Base-by-base conservation (phyloP, 1,284 basidiomycete species). In the Malassezia vespertilionis region DNA sequence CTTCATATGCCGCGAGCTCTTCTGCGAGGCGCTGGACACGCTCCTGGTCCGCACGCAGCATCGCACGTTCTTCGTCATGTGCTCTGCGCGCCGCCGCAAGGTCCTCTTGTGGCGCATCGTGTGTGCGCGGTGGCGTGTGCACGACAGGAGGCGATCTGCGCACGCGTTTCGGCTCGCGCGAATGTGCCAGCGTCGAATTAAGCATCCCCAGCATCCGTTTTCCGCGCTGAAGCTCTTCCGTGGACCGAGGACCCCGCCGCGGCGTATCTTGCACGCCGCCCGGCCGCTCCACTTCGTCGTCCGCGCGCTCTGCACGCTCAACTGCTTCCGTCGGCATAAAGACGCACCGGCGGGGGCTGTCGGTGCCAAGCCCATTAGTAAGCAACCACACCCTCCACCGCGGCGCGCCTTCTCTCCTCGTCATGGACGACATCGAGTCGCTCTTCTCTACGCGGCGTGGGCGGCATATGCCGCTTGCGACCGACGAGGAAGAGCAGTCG, bases 381-480 rank as follows among this genome's bases (percentile, higher is more conserved):
- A n/a, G n/a, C n/a, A n/a, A n/a, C n/a, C n/a, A n/a, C n/a, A n/a
- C n/a, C n/a, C n/a, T n/a, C n/a, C n/a, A n/a, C n/a, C n/a, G n/a
- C n/a, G n/a, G n/a, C n/a, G n/a, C n/a, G n/a, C n/a, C n/a, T n/a
- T n/a, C n/a, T n/a, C n/a, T n/a, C n/a, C n/a, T n/a, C n/a, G n/a
- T n/a, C n/a, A 40, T 40, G 37, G 48, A 51, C 48, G 48, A 51
- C 37, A 51, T 43, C 15, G 48, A 44, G 42, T 36, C 48, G 38
- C 43, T 51, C 32, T 44, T 51, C 28, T 41, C 41, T 36, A 21
- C 41, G 32, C 24, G 22, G 27, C 7, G 18, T 28, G 33, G 22
- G 17, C 33, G 26, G 33, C 28, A 12, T 20, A 17, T 27, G 2
- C 37, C 15, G 17, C 18, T n/a, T 15, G 34, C 17, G 35, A 44